Conservation (phyloP, 345 rosid species). For the Linum trigynum region DNA sequence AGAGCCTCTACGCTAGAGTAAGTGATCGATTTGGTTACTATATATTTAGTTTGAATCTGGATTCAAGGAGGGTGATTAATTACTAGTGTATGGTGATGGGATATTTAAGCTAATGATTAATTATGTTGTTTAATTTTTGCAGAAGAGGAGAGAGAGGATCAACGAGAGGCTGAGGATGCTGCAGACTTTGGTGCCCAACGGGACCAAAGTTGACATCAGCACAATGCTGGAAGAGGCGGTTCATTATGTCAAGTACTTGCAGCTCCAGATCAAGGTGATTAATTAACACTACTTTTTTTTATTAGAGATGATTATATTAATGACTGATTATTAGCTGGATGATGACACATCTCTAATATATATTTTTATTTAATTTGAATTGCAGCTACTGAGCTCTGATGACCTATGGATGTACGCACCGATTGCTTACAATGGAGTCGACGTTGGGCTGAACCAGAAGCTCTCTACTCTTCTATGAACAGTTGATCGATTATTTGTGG, state of each 20-base stretch:
- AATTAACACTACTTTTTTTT: too few relatives aligned
- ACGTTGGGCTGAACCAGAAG: constrained; percentile 63
- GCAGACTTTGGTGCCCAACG: constrained; percentile 86
- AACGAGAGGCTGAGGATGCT: constrained; percentile 65
- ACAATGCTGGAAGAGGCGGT: constrained; percentile 98
- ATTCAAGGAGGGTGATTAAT: background rate
- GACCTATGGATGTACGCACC: constrained; percentile 98
- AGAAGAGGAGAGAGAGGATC: constrained; percentile 87
- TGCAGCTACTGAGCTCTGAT: constrained; percentile 89
- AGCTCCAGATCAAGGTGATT: constrained; percentile 79
- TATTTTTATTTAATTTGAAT: background rate
- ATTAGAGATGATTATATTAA: too few relatives aligned
- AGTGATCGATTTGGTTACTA: background rate
- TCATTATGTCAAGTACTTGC: constrained; percentile 75
- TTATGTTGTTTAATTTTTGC: constrained; percentile 7
- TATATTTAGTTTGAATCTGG: background rate
- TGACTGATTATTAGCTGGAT: background rate
- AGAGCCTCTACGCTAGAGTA: constrained; percentile 93
- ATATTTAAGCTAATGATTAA: too few relatives aligned
- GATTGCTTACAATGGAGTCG: constrained; percentile 78
- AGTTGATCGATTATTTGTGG: too few relatives aligned
- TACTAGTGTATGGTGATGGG: background rate
- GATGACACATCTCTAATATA: background rate
- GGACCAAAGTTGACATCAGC: constrained; percentile 86
- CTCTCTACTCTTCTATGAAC: constrained; percentile 33